Evolutionary conservation across 306 rosid species (phyloP), one percentile per base, ranked within the genome.

Genomic region (Potentilla sterilis): DNA sequence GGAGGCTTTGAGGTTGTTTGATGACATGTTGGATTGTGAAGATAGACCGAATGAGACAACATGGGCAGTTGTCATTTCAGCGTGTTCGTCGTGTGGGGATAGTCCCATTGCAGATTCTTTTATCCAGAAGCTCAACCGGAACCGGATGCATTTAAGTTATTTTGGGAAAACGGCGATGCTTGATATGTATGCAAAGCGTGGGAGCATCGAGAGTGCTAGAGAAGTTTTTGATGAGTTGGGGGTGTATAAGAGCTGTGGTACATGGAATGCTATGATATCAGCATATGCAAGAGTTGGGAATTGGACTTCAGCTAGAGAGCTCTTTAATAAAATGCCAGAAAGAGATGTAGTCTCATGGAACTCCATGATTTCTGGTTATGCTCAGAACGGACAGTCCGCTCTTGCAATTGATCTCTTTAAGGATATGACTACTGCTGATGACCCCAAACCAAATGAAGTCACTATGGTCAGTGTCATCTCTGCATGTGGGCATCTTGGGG

Each of bases 401-500:
- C 75, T 70, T 75, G 89, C 92, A 32, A 82, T 90, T 58, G 66
- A 86, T 71, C 84, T 90, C 72, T 90, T 90, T 70, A 82, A 78
- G 79, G 85, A 88, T 64, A 86, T 88, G 92, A 79, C 77, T 78
- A 63, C 73, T 19, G 41, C 48, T 40, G 47, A 69, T 62, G 77
- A 49, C 51, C 77, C 75, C 57, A 83, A 78, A 77, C 92, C 96
- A 35, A 84, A 90, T 85, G 91, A 90, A 82, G 88, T 88, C 80
- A 90, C 96, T 41, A 72, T 85, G 87, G 89, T 84, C 54, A 86
- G 89, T 83, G 89, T 86, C 69, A 76, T 90, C 48, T 86, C 96
- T 58, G 91, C 92, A 10, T 88, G 96, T 83, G 92, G 88, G 73
- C 96, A 88, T 85, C 83, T 90, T 61, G 91, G 91, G 75, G 88